These are phyloP conservation scores for thale cress (Arabidopsis thaliana) DNA, from an alignment of 345 rosid genomes.

Conservation along the genomic window DNA sequence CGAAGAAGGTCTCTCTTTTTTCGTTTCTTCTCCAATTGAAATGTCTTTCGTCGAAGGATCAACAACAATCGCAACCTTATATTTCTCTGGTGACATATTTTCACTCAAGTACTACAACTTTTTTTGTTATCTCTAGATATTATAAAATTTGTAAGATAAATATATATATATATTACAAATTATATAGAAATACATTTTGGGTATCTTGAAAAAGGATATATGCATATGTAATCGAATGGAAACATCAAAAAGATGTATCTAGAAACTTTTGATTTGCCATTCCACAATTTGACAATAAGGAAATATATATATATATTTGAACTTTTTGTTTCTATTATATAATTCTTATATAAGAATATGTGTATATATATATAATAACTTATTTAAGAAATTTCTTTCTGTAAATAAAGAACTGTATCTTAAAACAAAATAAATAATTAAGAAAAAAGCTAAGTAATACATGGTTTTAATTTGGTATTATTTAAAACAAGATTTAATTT, in stretches of 20 bases:
- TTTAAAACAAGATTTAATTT: too few relatives aligned
- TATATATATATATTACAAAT: neutral
- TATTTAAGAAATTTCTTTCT: too few relatives aligned
- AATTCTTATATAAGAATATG: too few relatives aligned
- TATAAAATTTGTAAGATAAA: neutral
- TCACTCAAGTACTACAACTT: neutral
- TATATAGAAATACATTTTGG: neutral
- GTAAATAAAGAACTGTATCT: too few relatives aligned
- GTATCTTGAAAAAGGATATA: neutral
- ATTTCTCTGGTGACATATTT: neutral
- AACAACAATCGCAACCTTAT: neutral
- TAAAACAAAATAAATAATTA: too few relatives aligned
- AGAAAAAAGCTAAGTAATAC: too few relatives aligned
- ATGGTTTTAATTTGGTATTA: too few relatives aligned
- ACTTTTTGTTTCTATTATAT: too few relatives aligned
- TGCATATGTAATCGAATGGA: neutral
- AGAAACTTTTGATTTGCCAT: neutral
- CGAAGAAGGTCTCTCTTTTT: neutral
- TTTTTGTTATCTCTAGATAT: neutral
- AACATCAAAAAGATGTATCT: neutral
- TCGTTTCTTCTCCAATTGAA: constrained; percentile 13
- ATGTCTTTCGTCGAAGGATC: neutral
- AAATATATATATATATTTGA: neutral
- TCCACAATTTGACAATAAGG: neutral
- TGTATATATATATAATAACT: too few relatives aligned